phyloP scores from a whole-genome alignment of 2,329 filamentous ascomycete species.

The Aspergillus sp. region DNA sequence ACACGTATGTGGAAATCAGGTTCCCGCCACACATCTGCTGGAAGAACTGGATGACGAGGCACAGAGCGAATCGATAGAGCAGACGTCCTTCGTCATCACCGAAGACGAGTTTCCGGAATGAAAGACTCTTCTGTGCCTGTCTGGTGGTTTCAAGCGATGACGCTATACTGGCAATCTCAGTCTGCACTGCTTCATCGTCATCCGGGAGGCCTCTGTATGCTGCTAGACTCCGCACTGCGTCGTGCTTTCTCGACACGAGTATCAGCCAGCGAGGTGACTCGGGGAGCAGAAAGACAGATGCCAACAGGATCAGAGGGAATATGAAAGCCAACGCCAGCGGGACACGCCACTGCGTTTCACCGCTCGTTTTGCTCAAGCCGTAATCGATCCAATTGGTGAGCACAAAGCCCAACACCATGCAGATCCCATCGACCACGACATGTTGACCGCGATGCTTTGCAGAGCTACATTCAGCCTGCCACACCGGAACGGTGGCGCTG shows the following conservation, averaged over 20 bases:
- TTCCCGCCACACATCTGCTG: slow-evolving; percentile 37
- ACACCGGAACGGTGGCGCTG: slow-evolving; percentile 46
- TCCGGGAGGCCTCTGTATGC: slow-evolving; percentile 11
- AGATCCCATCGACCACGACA: slow-evolving; percentile 37
- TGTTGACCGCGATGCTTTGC: slow-evolving; percentile 21
- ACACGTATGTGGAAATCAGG: slow-evolving; percentile 43
- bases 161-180: slow-evolving; percentile 50
- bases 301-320: slow-evolving; percentile 27
- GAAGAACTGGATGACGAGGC: slow-evolving; percentile 51
- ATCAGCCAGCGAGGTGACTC: slow-evolving; percentile 40
- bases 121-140: slow-evolving; percentile 40
- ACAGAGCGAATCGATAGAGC: slow-evolving; percentile 49
- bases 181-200: slow-evolving; percentile 39
- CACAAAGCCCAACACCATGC: slow-evolving; percentile 44
- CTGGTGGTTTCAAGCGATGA: slow-evolving; percentile 40
- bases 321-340: slow-evolving; percentile 37
- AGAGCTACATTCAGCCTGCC: slow-evolving; percentile 33
- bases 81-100: slow-evolving; percentile 48
- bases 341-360: slow-evolving; percentile 37
- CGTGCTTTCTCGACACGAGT: slow-evolving; percentile 21
- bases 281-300: slow-evolving; percentile 30
- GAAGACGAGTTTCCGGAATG: slow-evolving; percentile 32
- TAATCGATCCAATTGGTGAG: slow-evolving; percentile 49
- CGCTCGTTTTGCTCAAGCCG: slow-evolving; percentile 33
- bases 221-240: slow-evolving; percentile 22